Evolutionary conservation across 768 basidiomycete species (phyloP).

Genomic region (Cystofilobasidium bisporidii): DNA sequence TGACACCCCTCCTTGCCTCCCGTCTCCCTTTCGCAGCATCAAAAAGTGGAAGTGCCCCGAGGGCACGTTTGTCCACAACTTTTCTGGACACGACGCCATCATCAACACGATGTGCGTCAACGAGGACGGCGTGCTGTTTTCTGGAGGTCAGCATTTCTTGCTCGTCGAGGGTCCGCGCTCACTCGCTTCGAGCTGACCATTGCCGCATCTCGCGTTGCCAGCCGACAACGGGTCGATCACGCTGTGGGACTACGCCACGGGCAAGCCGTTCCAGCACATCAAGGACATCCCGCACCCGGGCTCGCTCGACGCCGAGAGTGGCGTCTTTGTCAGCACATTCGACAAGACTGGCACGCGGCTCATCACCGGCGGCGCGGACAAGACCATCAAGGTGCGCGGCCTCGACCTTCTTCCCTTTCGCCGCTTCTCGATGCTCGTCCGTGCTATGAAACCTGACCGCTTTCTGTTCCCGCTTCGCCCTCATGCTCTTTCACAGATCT

Average conservation of each 20-base stretch:
- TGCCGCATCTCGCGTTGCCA: slow-evolving; percentile 36
- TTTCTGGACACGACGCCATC: slow-evolving; percentile 90
- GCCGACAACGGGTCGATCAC: slow-evolving; percentile 85
- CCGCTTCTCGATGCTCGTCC: slow-evolving; percentile 35
- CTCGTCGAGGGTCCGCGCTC: background rate
- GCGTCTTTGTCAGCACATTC: slow-evolving; percentile 58
- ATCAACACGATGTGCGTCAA: slow-evolving; percentile 94
- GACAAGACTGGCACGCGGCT: slow-evolving; percentile 88
- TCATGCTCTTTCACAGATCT: slow-evolving; percentile 6
- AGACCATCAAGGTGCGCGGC: slow-evolving; percentile 80
- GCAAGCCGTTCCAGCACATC: slow-evolving; percentile 86
- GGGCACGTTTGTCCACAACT: slow-evolving; percentile 91
- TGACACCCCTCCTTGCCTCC: background rate
- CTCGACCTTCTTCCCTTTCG: slow-evolving; percentile 19
- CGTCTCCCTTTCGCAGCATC: slow-evolving; percentile 46
- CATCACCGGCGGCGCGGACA: slow-evolving; percentile 87
- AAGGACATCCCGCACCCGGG: slow-evolving; percentile 94
- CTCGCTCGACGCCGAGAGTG: slow-evolving; percentile 90
- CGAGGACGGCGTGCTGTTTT: slow-evolving; percentile 91
- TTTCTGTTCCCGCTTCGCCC: background rate
- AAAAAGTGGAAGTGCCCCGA: slow-evolving; percentile 99
- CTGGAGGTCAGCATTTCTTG: slow-evolving; percentile 61
- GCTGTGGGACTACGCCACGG: slow-evolving; percentile 91
- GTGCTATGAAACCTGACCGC: too few species aligned
- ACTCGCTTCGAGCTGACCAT: background rate